Evolutionary conservation across 345 rosid species (phyloP).

Genomic region (rapeseed (Brassica napus)): Da-Ae NC_063451.1:43249501-43250000

Average conservation of each 20-base stretch:
- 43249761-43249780: too few relatives aligned
- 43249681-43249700: background rate
- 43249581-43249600: slow-evolving; percentile 7
- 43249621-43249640: slow-evolving; percentile 8
- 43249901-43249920: too few relatives aligned
- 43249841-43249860: too few relatives aligned
- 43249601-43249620: slow-evolving; percentile 10
- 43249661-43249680: background rate
- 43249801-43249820: too few relatives aligned
- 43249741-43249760: background rate
- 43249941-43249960: too few relatives aligned
- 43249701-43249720: background rate
- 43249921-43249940: too few relatives aligned
- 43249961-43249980: too few relatives aligned
- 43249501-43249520: slow-evolving; percentile 28
- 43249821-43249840: too few relatives aligned
- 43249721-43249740: background rate
- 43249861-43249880: too few relatives aligned
- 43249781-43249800: too few relatives aligned
- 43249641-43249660: background rate
- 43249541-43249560: slow-evolving; percentile 10
- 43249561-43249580: background rate
- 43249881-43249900: too few relatives aligned
- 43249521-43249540: slow-evolving; percentile 1
- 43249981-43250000: too few relatives aligned